phyloP scores from a whole-genome alignment of 345 rosid genomes.

The Rubroshorea leprosula region DNA sequence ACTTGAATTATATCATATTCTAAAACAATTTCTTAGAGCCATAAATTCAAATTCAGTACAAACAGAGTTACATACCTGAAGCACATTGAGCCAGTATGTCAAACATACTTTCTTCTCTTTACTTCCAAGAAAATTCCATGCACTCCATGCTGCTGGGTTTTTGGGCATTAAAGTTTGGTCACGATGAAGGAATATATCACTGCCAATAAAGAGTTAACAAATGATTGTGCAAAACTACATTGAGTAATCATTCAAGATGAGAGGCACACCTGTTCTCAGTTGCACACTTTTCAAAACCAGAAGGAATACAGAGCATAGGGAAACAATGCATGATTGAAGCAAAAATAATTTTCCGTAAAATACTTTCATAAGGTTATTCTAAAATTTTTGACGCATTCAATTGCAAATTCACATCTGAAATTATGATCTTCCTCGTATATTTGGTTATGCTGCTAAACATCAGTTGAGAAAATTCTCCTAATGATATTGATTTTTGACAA shows the following conservation, averaged over 20 bases:
- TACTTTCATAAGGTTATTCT: no score
- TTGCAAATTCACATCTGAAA: no score
- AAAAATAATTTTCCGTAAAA: no score
- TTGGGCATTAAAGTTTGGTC: constrained; percentile 76
- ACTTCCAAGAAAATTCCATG: constrained; percentile 94
- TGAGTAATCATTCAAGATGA: no score
- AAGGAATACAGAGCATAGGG: neutral
- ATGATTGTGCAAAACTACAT: neutral
- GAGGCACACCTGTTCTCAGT: neutral
- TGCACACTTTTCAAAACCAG: neutral
- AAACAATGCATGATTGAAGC: no score
- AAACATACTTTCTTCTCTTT: constrained; percentile 56
- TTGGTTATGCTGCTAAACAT: no score
- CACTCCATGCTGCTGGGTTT: constrained; percentile 83
- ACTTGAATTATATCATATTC: no score
- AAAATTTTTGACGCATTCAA: no score
- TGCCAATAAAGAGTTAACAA: constrained; percentile 30
- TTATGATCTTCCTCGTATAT: no score
- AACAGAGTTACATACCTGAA: constrained; percentile 54
- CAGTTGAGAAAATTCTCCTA: no score
- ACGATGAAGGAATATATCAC: constrained; percentile 73
- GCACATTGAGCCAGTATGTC: constrained; percentile 93
- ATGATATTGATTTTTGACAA: no score
- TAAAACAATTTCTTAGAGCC: no score
- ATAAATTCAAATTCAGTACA: neutral